A percentile compares a stretch with the other conserved stretches of the same genome.
Conservation (phyloP, 768 basidiomycete genomes). For the Kondoa malvinella region DNA sequence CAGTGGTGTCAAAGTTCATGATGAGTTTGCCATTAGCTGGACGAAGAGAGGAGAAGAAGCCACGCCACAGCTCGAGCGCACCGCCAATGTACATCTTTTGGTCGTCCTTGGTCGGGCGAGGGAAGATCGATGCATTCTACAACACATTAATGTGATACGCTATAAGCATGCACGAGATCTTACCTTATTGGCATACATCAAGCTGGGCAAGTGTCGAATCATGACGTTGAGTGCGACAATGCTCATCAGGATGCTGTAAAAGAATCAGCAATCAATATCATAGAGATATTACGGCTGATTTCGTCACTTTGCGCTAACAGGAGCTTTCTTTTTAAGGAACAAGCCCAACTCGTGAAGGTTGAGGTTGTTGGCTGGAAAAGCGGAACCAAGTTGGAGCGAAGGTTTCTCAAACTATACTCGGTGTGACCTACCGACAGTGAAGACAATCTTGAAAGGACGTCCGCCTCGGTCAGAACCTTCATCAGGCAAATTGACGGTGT, state of each 20-base stretch:
- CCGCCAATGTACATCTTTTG: slow-evolving; percentile 10
- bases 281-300: neutral
- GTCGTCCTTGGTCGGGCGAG: slow-evolving; percentile 9
- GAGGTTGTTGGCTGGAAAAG: slow-evolving; percentile 4
- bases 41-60: slow-evolving; percentile 18
- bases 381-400: neutral
- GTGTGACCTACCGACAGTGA: neutral
- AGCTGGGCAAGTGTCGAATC: slow-evolving; percentile 8
- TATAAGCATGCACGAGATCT: neutral
- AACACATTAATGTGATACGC: neutral
- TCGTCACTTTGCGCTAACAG: slow-evolving; percentile 7
- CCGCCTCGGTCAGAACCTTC: neutral
- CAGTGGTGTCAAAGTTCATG: slow-evolving; percentile 16
- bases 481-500: neutral
- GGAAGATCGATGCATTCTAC: slow-evolving; percentile 11
- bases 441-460: neutral
- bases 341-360: slow-evolving; percentile 13
- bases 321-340: slow-evolving; percentile 1
- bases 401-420: neutral
- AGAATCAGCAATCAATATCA: neutral
- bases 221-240: slow-evolving; percentile 20
- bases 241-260: slow-evolving; percentile 12
- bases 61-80: slow-evolving; percentile 18
- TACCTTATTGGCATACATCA: slow-evolving; percentile 2
- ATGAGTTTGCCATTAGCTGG: slow-evolving; percentile 1